Evolutionary conservation across 805 yeast genomes (phyloP).

Genomic region (Starmera dryadoides): DNA sequence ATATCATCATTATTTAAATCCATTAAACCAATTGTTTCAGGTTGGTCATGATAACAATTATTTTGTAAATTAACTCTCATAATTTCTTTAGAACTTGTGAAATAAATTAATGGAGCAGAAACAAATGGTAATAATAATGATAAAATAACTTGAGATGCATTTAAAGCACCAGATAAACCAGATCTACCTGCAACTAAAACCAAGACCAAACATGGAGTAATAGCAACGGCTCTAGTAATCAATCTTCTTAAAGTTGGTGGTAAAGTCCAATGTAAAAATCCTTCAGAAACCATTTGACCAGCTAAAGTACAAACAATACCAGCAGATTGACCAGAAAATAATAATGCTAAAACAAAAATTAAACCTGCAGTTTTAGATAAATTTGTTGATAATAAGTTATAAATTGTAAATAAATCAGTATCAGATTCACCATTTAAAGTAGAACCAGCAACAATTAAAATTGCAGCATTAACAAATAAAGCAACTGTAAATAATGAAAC

Average conservation of each 20-base stretch:
- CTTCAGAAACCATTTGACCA: slow-evolving; percentile 91
- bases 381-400: slow-evolving; percentile 51
- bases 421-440: slow-evolving; percentile 48
- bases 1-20: slow-evolving; percentile 4
- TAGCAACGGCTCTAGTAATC: slow-evolving; percentile 77
- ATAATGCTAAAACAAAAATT: slow-evolving; percentile 74
- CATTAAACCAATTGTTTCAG: slow-evolving; percentile 10
- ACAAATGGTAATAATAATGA: slow-evolving; percentile 78
- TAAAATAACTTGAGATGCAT: slow-evolving; percentile 80
- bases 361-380: slow-evolving; percentile 77
- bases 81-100: slow-evolving; percentile 62
- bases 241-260: slow-evolving; percentile 78
- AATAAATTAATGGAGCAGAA: slow-evolving; percentile 78
- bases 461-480: slow-evolving; percentile 82
- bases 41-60: slow-evolving; percentile 7
- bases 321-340: slow-evolving; percentile 82
- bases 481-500: slow-evolving; percentile 86
- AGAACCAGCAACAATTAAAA: slow-evolving; percentile 88
- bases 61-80: slow-evolving; percentile 47
- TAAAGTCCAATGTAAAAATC: slow-evolving; percentile 73
- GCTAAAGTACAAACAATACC: slow-evolving; percentile 87
- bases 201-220: slow-evolving; percentile 76
- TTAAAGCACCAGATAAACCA: slow-evolving; percentile 70
- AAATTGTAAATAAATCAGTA: slow-evolving; percentile 75
- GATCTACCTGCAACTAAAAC: slow-evolving; percentile 73